phyloP scores from a whole-genome alignment of 2,329 filamentous ascomycete genomes.

The Taxawa tesnikishii region DNA sequence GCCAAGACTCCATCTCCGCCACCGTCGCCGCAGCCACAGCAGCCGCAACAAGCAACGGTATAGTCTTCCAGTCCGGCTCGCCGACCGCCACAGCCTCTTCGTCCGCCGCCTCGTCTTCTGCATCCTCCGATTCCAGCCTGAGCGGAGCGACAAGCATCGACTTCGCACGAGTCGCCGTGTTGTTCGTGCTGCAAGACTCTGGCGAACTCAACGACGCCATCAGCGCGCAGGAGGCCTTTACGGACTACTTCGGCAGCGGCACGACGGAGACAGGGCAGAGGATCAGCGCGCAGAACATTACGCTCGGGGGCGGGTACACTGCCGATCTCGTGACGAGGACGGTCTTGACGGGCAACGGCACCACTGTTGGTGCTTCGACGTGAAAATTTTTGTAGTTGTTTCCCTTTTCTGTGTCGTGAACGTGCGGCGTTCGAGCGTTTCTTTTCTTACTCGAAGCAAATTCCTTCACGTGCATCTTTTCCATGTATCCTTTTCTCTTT shows the following conservation, averaged over 20 bases:
- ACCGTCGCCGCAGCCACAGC: conserved; percentile 6
- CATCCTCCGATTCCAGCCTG: conserved; percentile 7
- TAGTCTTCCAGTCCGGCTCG: conserved; percentile 15
- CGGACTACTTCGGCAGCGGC: conserved; percentile 18
- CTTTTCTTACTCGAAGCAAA: too few relatives aligned
- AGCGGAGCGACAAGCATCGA: conserved; percentile 20
- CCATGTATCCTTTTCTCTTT: too few relatives aligned
- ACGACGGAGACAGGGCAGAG: conserved; percentile 9
- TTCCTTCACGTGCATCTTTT: too few relatives aligned
- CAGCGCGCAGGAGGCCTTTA: conserved; percentile 29
- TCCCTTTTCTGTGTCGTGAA: too few relatives aligned
- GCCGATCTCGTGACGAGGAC: conserved; percentile 11
- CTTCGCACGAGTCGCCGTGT: conserved; percentile 33
- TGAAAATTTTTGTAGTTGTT: too few relatives aligned
- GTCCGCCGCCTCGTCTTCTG: conserved; percentile 9
- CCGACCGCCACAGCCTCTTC: conserved; percentile 11
- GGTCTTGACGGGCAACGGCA: conserved; percentile 14
- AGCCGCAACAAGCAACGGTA: conserved; percentile 20
- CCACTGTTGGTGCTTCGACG: conserved; percentile 13
- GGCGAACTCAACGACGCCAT: conserved; percentile 26
- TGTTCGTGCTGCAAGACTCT: conserved; percentile 31
- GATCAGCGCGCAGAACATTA: conserved; percentile 13
- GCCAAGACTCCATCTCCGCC: conserved; percentile 1
- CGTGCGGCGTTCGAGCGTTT: too few relatives aligned
- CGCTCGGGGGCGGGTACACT: conserved; percentile 15